phyloP scores from a whole-genome alignment of 495 filamentous ascomycete genomes.

The Sordaria brevicollis region DNA sequence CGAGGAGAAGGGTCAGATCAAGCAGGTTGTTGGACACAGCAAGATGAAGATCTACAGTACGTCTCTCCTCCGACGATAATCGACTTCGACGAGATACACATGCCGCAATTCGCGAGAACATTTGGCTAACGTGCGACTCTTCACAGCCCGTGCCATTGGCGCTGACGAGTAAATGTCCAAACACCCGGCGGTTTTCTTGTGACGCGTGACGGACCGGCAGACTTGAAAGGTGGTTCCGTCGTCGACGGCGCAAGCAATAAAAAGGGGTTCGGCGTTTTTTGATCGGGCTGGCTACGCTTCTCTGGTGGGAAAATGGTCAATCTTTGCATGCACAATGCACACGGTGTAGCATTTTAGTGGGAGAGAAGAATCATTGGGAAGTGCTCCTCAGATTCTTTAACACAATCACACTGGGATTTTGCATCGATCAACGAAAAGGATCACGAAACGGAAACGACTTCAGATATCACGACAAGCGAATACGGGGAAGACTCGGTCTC shows the following conservation, averaged over 20 bases:
- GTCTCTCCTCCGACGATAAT: slow-evolving; percentile 22
- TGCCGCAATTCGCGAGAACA: not conserved
- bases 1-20: slow-evolving; percentile 96
- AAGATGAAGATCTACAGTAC: slow-evolving; percentile 98
- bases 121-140: slow-evolving; percentile 24
- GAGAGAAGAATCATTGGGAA: slow-evolving; percentile 22
- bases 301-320: slow-evolving; percentile 19
- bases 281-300: slow-evolving; percentile 22
- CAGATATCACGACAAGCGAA: not conserved
- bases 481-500: not conserved
- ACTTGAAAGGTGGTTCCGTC: slow-evolving; percentile 14
- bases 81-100: not conserved
- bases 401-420: slow-evolving; percentile 18
- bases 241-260: slow-evolving; percentile 23
- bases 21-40: slow-evolving; percentile 94
- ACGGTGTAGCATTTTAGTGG: not conserved
- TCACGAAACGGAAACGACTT: not conserved
- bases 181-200: slow-evolving; percentile 14
- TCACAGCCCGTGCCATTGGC: slow-evolving; percentile 49
- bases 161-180: slow-evolving; percentile 42
- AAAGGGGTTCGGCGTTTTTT: slow-evolving; percentile 20
- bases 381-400: slow-evolving; percentile 27
- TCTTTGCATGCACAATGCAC: slow-evolving; percentile 6
- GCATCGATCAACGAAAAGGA: not conserved
- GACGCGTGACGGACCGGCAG: slow-evolving; percentile 18